Percentiles rank a stretch among this genome's conserved stretches.
phyloP scores from a whole-genome alignment of 2,329 filamentous ascomycete genomes.

The Cercospora beticola region DNA sequence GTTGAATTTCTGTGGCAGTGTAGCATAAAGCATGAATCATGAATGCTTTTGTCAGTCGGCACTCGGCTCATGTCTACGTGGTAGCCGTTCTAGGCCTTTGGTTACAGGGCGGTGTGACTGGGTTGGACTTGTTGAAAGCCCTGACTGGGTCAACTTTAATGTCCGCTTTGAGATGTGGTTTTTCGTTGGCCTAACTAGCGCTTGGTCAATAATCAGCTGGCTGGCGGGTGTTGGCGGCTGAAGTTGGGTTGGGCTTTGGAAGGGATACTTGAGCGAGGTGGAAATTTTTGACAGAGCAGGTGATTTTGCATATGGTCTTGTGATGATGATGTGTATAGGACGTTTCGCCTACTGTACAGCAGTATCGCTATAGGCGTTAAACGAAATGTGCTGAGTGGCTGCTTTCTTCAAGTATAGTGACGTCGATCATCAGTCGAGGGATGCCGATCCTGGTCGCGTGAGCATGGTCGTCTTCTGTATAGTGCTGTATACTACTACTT shows the following conservation, averaged over 20 bases:
- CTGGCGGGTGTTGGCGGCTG: background rate
- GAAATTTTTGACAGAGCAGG: background rate
- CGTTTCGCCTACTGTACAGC: background rate
- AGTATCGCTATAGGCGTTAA: background rate
- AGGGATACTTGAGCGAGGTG: background rate
- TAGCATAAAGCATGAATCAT: background rate
- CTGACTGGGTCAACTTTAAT: background rate
- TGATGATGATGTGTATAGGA: background rate
- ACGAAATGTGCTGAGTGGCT: background rate
- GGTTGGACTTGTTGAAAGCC: background rate
- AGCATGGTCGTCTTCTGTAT: background rate
- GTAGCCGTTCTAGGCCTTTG: background rate
- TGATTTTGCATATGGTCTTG: background rate
- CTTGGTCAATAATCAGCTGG: background rate
- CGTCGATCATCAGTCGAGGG: background rate
- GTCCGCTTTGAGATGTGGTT: background rate
- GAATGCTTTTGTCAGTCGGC: background rate
- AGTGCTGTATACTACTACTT: background rate
- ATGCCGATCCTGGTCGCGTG: conserved; percentile 6
- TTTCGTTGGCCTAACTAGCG: background rate
- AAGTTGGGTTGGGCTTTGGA: background rate
- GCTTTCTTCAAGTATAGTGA: background rate
- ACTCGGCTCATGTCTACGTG: background rate
- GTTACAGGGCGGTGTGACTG: background rate
- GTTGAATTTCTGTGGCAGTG: background rate